Conservation (phyloP, 345 rosid genomes). For the Leavenworthia alabamica region DNA sequence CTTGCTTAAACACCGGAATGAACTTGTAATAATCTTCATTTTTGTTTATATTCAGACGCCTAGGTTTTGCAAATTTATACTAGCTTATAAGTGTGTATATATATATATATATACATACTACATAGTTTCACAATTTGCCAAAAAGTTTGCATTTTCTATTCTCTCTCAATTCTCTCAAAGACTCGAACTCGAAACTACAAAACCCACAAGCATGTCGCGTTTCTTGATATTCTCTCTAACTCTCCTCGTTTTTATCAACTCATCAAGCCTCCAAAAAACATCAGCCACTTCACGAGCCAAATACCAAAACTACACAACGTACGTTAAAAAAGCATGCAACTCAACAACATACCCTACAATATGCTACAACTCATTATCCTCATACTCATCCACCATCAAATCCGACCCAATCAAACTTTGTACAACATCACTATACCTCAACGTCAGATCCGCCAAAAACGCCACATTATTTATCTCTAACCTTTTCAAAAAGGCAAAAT, state of each 20-base stretch:
- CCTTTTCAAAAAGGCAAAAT: conserved; percentile 26
- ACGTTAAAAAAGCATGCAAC: conserved; percentile 45
- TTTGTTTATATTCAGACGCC: not conserved
- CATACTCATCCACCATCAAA: conserved; percentile 42
- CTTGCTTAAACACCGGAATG: conserved; percentile 18
- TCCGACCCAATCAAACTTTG: conserved; percentile 51
- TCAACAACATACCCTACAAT: conserved; percentile 46
- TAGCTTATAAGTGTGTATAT: too few species aligned
- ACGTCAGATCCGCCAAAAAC: conserved; percentile 33
- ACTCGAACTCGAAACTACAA: not conserved
- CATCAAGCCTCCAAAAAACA: conserved; percentile 6
- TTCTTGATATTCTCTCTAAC: conserved; percentile 10
- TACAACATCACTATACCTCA: conserved; percentile 40
- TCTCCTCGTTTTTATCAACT: conserved; percentile 13
- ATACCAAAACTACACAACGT: conserved; percentile 33
- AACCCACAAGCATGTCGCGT: conserved; percentile 20
- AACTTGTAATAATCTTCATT: not conserved
- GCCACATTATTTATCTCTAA: conserved; percentile 26
- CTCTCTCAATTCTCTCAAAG: not conserved
- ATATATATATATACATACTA: not conserved
- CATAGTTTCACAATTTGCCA: conserved; percentile 6
- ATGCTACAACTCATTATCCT: conserved; percentile 47
- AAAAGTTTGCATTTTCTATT: not conserved
- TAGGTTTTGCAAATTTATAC: not conserved
- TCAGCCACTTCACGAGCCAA: conserved; percentile 25